Evolutionary conservation across 768 basidiomycete genomes (phyloP).

Genomic region (Plicaturopsis crispa): DNA sequence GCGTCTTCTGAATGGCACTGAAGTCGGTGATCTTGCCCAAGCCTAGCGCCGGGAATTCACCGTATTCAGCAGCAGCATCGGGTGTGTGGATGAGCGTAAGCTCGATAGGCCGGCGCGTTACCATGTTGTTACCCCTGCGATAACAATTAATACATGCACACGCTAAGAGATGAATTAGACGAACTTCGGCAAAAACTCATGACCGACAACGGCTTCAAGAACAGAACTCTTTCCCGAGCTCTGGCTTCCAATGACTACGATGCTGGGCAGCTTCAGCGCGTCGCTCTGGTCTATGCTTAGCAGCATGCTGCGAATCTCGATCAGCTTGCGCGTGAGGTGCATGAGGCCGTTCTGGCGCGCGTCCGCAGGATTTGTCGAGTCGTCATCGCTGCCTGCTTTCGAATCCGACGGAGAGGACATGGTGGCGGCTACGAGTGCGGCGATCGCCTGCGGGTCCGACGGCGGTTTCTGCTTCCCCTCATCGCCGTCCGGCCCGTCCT

Average conservation of each 20-base stretch:
- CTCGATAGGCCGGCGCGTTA: constrained; percentile 96
- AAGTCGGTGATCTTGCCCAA: constrained; percentile 89
- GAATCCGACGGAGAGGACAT: constrained; percentile 71
- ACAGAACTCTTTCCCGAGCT: constrained; percentile 98
- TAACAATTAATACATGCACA: constrained; percentile 4
- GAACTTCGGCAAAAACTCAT: constrained; percentile 97
- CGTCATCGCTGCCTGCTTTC: constrained; percentile 27
- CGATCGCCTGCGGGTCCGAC: constrained; percentile 52
- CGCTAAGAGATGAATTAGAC: constrained; percentile 21
- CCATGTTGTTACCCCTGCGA: constrained; percentile 95
- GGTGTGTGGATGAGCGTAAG: constrained; percentile 94
- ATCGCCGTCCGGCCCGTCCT: constrained; percentile 21
- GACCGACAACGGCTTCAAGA: constrained; percentile 93
- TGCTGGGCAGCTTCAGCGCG: constrained; percentile 88
- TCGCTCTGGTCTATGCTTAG: constrained; percentile 95
- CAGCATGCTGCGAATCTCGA: constrained; percentile 93
- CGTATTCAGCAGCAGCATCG: constrained; percentile 65
- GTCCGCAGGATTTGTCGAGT: constrained; percentile 25
- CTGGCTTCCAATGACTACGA: constrained; percentile 97
- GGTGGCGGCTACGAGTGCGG: constrained; percentile 70
- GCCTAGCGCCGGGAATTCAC: constrained; percentile 89
- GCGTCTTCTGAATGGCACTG: constrained; percentile 81
- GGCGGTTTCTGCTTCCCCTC: constrained; percentile 35
- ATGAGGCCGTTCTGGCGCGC: constrained; percentile 76
- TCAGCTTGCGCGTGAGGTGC: constrained; percentile 90